phyloP scores from a whole-genome alignment of 129 eudicot genomes.

The Lonicera japonica region DNA sequence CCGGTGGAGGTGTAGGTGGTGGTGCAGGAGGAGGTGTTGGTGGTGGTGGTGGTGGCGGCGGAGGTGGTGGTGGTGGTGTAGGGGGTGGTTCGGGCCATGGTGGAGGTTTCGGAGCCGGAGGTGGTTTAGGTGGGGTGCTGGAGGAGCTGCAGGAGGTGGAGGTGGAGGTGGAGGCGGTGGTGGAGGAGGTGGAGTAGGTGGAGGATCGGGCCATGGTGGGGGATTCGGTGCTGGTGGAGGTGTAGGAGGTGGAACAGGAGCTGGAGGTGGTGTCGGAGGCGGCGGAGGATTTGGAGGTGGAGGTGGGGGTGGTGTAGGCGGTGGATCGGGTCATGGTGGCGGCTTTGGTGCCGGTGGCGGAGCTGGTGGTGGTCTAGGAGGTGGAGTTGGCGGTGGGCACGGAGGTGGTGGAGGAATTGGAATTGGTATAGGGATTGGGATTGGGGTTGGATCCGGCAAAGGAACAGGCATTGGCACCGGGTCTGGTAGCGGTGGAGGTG shows the following conservation, averaged over 20 bases:
- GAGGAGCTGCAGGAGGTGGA: slow-evolving; percentile 3
- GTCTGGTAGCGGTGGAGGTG: slow-evolving; percentile 4
- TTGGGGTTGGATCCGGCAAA: background rate
- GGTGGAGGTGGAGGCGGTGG: slow-evolving; percentile 12
- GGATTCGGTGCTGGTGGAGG: slow-evolving; percentile 14
- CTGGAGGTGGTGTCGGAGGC: slow-evolving; percentile 17
- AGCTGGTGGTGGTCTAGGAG: background rate
- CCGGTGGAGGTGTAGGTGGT: slow-evolving; percentile 6
- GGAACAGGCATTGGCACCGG: slow-evolving; percentile 1
- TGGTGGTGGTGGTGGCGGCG: slow-evolving; percentile 1
- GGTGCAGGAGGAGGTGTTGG: background rate
- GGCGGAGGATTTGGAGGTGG: slow-evolving; percentile 11
- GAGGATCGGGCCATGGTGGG: slow-evolving; percentile 8
- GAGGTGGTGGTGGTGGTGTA: slow-evolving; percentile 12
- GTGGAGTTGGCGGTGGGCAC: slow-evolving; percentile 1
- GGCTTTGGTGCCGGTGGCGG: slow-evolving; percentile 20
- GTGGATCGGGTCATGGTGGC: background rate
- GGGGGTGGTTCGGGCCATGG: slow-evolving; percentile 22
- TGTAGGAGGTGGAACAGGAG: slow-evolving; percentile 11
- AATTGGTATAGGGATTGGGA: background rate
- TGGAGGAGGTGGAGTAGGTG: slow-evolving; percentile 10
- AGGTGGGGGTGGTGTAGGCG: slow-evolving; percentile 4
- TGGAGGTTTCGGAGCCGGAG: slow-evolving; percentile 18
- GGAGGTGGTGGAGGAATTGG: slow-evolving; percentile 7
- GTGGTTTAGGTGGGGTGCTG: slow-evolving; percentile 18